Base-by-base conservation (phyloP, 208 protist genomes). In the Phytomonas serpens region DNA sequence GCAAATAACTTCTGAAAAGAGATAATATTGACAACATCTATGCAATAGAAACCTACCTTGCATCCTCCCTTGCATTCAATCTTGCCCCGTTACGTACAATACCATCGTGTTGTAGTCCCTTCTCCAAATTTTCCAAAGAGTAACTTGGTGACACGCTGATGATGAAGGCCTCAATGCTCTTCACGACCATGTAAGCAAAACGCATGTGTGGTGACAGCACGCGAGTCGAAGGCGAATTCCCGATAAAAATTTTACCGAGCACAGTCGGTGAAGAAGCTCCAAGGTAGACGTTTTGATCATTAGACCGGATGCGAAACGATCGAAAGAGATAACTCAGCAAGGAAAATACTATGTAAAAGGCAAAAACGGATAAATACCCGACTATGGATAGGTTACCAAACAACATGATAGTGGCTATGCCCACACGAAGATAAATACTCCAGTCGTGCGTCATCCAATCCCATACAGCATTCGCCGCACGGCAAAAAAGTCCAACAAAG, bases 101-200 rank as follows among this genome's bases (percentile, higher is more conserved):
- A 64, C 79, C 82, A 69, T 94, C 89, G n/a, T 57, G 64, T 34
- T 68, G 40, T 27, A 94, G 72, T 68, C 90, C 85, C n/a, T 64
- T 52, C 77, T 94, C 85, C 3, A 94, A 71, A 6, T 67, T 36
- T 34, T 90, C 83, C 0, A 92, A 65, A 1, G 83, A 87, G 73
- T 88, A 94, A 68, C 75, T 84, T 13, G 89, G 89, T 37, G 65
- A 92, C 10, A 94, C 2, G 65, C 87, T 93, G 30, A 89, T 31
- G 0, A 93, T 5, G 73, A 93, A 88, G 11, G 85, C 80, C 64
- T 88, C 87, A 5, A 83, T 61, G 64, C 85, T 87, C 76, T 91
- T 91, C 2, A 71, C 61, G 3, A 74, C 62, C 7, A 92, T 77
- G 69, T 94, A 94, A 27, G 75, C 52, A 19, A 79, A 27, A 19